Evolutionary conservation across 106 monocot species (phyloP).

Genomic region (Amphibolis antarctica): DNA sequence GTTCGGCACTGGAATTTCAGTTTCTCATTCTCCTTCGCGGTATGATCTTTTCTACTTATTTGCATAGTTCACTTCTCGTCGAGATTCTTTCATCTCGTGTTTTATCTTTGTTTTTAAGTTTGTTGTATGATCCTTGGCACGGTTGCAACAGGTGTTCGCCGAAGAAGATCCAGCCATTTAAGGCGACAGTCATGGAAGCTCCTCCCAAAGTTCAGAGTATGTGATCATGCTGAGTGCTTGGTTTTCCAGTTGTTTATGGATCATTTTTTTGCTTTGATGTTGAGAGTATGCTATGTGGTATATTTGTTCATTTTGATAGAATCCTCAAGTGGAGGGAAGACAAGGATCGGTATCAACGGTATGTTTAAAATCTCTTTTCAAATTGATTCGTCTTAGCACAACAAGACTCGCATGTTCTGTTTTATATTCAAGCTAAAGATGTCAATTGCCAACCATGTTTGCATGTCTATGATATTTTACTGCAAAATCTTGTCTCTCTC

Average conservation of each 20-base stretch:
- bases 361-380: background rate
- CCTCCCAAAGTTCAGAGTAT: slow-evolving; percentile 61
- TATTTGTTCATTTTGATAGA: slow-evolving; percentile 22
- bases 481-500: too few species aligned
- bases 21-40: background rate
- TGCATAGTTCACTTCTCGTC: background rate
- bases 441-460: too few species aligned
- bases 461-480: too few species aligned
- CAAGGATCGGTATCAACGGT: slow-evolving; percentile 78
- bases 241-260: background rate
- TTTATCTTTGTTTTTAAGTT: background rate
- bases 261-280: background rate
- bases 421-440: too few species aligned
- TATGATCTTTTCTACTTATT: background rate
- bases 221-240: background rate
- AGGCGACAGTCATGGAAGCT: slow-evolving; percentile 56
- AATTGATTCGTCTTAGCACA: background rate
- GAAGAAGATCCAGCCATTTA: slow-evolving; percentile 31
- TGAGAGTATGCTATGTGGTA: background rate
- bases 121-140: background rate
- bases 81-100: background rate
- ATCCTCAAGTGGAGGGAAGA: slow-evolving; percentile 45
- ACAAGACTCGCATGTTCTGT: background rate
- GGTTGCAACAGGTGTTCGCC: slow-evolving; percentile 19
- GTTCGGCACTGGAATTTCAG: background rate